phyloP scores from a whole-genome alignment of 2,329 filamentous ascomycete species.

The Colletotrichum salicis region DNA sequence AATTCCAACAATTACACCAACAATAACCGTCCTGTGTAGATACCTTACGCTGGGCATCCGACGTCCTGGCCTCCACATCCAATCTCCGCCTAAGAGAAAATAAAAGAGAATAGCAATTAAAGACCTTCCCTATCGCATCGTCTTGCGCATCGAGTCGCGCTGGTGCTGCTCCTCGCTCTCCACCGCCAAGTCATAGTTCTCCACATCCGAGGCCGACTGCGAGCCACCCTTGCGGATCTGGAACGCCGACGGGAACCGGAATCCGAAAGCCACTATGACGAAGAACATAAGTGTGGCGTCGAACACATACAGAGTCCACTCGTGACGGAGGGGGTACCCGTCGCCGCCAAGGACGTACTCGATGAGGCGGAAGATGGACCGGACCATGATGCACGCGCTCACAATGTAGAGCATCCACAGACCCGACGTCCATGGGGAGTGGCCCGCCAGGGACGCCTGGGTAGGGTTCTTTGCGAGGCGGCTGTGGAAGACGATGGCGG shows the following conservation, averaged over 20 bases:
- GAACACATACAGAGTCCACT: constrained; percentile 70
- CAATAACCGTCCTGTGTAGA: too few species aligned
- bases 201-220: constrained; percentile 22
- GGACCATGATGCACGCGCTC: constrained; percentile 59
- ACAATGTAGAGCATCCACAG: constrained; percentile 63
- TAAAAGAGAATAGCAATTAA: neutral
- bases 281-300: constrained; percentile 63
- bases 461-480: constrained; percentile 40
- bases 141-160: constrained; percentile 15
- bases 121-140: constrained; percentile 6
- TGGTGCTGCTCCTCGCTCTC: constrained; percentile 2
- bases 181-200: constrained; percentile 26
- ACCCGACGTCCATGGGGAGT: constrained; percentile 44
- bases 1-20: neutral
- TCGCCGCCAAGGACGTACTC: constrained; percentile 66
- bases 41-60: too few species aligned
- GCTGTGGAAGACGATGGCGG: constrained; percentile 60
- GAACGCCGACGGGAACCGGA: constrained; percentile 32
- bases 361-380: constrained; percentile 67
- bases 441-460: constrained; percentile 29
- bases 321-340: constrained; percentile 60
- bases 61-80: too few species aligned
- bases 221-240: constrained; percentile 24
- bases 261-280: constrained; percentile 58
- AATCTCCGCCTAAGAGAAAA: neutral